Evolutionary conservation across 306 rosid genomes (phyloP), one percentile per base, ranked within the genome.

Genomic region (Mucuna pruriens): DNA sequence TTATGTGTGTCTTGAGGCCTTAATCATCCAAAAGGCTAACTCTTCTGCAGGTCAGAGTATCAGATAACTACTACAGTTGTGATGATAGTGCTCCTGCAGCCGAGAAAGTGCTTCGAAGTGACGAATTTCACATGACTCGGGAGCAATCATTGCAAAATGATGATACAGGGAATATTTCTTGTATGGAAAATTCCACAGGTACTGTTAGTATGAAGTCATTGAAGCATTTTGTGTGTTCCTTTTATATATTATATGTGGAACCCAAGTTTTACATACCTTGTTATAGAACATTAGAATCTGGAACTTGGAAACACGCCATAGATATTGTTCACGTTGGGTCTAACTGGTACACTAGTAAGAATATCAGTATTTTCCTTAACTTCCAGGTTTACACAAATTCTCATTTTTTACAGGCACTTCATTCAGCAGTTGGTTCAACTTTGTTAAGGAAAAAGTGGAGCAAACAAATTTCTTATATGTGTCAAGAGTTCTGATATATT

Each of bases 1-100:
- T 36, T 55, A 23, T 57, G 34, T 34, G n/a, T 66, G 38, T 9
- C 52, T 67, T 26, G 44, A 31, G 7, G 42, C 60, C 73, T 25
- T 33, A 63, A 62, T 61, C 66, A 23, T 60, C 12, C 61, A 65
- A 52, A 73, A 80, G 6, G 19, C 25, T 29, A 25, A 31, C 81
- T 34, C 80, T 17, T 71, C 69, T 78, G 84, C 84, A 87, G 87
- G 82, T 79, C 5, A 84, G 78, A 83, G 85, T 82, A 79, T 82
- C 86, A 54, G 90, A 90, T 25, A 79, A 83, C 34, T 93, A 81
- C 84, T 84, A 84, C 64, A 90, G 90, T 78, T 90, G 94, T 74
- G 90, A 88, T 66, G 95, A 89, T 76, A 80, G 79, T 69, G 78
- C 81, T 69, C 64, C 82, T 58, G 23, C 51, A 4, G 82, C 64